Base-by-base conservation (phyloP, 1,284 basidiomycete genomes). In the Tranzscheliella williamsii region DNA sequence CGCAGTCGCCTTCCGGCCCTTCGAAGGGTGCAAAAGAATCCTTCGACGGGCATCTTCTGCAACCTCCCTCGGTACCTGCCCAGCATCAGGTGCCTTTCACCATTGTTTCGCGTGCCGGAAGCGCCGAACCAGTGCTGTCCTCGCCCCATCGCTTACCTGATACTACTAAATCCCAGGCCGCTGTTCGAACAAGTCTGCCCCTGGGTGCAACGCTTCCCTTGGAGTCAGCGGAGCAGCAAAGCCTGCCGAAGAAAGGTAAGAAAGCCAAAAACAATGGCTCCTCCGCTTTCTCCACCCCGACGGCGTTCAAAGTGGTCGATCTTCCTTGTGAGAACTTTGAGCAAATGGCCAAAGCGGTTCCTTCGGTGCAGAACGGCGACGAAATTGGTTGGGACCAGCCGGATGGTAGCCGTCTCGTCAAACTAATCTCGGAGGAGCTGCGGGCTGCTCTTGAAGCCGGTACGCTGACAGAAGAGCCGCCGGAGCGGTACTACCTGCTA, bases 381-480 rank as follows among this genome's bases (percentile, higher is more conserved):
- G 48, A 55, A 36, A 54, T 53, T 13, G 71, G 64, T n/a, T 76
- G 72, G 72, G 71, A 76, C 20, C 63, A 62, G 50, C 54, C 70
- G 5, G 73, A 76, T 31, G 74, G 74, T 7, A 71, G 71, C 23
- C 56, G 70, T 11, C 48, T 75, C 15, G 72, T 76, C 39, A 70
- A 73, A 50, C 66, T 76, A 11, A 62, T 76, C 23, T 75, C 74
- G 4, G 73, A 75, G 26, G 75, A 77, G 61, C 55, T 76, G 35
- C 67, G 60, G 23, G 65, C 69, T 6, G 72, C 72, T 24, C 50
- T 76, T 20, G 66, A 73, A n/a, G 56, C 61, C 9, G 72, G 73
- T 23, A 62, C 64, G 2, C 30, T 75, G 24, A 49, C 68, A 17
- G 57, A 57, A 16, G 73, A 73, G 50, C 72, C 72, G 4, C 42